Base-by-base conservation (phyloP, 2,329 filamentous ascomycete species). In the Aureobasidium melanogenum region DNA sequence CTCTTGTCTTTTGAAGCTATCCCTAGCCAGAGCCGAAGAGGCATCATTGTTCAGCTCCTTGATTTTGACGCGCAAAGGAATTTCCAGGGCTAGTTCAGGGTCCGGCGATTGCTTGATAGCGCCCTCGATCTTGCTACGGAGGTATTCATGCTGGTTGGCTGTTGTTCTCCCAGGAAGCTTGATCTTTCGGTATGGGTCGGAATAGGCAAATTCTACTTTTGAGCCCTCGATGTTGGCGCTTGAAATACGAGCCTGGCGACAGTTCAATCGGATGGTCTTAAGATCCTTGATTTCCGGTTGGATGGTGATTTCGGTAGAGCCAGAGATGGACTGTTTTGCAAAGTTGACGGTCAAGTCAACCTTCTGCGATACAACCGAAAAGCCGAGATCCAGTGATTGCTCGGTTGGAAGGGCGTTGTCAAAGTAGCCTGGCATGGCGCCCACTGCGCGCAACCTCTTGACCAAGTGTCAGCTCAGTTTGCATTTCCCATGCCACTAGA, bases 261-360 rank as follows among this genome's bases (percentile, higher is more conserved):
- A 85, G 70, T 87, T 84, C 64, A 88, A 75, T 47, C 77, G 76
- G 52, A 88, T 78, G 24, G 75, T 72, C 63, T 76, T 78, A 58
- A 87, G 74, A 34, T 84, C 79, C 63, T 78, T 77, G 63, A 78
- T 76, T 62, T 82, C 78, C 22, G 85, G 85, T 66, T 88, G 86
- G 59, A 97, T 84, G 32, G 87, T 88, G 67, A 99, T 88, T 67
- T 92, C 88, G 9, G 89, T 90, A 65, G 84, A 87, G 55, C 94
- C 94, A 64, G 83, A 86, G 69, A 97, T 77, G 69, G 81, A 83
- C 74, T 86, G 87, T 59, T 83, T 84, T 65, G 83, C 81, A 72
- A 99, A 95, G 76, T 96, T 89, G 71, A 99, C 80, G 69, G 97
- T 92, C 63, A 99, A 80, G 68, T 91, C 87, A 54, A 99, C 87